These are phyloP conservation scores for Globisporangium megalacanthum DNA, from an alignment of 352 stramenopile genomes.

Conservation along the genomic window DNA sequence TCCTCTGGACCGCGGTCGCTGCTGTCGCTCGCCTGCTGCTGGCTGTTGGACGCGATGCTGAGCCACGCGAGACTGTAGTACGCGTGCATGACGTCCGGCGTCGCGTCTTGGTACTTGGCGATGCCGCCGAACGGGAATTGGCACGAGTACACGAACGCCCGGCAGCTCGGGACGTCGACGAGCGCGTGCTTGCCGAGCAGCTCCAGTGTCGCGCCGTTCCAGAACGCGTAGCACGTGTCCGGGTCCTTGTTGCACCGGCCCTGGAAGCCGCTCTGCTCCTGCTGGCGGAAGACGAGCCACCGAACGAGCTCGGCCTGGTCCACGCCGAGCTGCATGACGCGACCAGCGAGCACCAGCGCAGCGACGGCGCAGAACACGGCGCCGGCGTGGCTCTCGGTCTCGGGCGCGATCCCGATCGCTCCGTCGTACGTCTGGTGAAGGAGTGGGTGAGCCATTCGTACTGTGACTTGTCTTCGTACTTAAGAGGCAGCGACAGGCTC, in stretches of 20 bases:
- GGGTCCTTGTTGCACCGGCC: conserved; percentile 88
- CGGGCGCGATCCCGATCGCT: conserved; percentile 63
- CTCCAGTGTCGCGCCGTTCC: conserved; percentile 86
- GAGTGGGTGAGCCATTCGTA: background rate
- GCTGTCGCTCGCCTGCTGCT: conserved; percentile 6
- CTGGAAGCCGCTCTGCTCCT: conserved; percentile 84
- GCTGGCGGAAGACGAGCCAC: conserved; percentile 83
- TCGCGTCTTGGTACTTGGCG: conserved; percentile 67
- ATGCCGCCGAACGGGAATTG: conserved; percentile 84
- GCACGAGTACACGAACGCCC: conserved; percentile 78
- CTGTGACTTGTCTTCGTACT: background rate
- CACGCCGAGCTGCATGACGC: conserved; percentile 60
- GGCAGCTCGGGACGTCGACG: conserved; percentile 65
- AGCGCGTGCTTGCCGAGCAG: conserved; percentile 73
- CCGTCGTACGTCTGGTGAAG: conserved; percentile 65
- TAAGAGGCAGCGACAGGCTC: background rate
- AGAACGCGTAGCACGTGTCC: conserved; percentile 92
- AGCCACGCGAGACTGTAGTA: conserved; percentile 90
- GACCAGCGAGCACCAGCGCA: conserved; percentile 60
- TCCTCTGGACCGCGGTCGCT: conserved; percentile 11
- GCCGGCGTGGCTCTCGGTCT: conserved; percentile 69
- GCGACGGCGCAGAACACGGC: conserved; percentile 70
- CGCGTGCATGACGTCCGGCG: conserved; percentile 90
- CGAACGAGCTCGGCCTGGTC: conserved; percentile 63
- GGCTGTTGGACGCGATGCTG: conserved; percentile 58